Percentiles rank a stretch among this genome's conserved stretches.
Evolutionary conservation across 2,329 filamentous ascomycete genomes (phyloP).

Genomic region (Aureobasidium sp.): DNA sequence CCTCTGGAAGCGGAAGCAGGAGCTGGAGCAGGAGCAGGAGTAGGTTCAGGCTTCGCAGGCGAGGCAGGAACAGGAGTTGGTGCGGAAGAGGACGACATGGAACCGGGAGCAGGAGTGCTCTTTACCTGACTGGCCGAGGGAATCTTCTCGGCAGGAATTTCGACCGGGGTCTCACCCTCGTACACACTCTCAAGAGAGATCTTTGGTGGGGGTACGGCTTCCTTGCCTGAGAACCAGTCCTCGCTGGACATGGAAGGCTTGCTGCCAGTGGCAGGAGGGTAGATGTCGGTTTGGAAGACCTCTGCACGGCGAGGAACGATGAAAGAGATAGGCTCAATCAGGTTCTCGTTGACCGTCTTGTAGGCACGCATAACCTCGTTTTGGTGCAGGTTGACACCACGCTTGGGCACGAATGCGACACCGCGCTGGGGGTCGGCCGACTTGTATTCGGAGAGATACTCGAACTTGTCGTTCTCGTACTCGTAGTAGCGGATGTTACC

Average conservation of each 20-base stretch:
- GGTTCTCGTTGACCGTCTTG: slow-evolving; percentile 92
- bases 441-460: slow-evolving; percentile 94
- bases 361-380: slow-evolving; percentile 93
- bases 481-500: slow-evolving; percentile 99
- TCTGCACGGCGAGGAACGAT: slow-evolving; percentile 90
- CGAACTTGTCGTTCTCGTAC: slow-evolving; percentile 97
- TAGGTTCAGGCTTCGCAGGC: slow-evolving; percentile 31
- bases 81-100: slow-evolving; percentile 3
- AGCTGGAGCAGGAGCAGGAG: slow-evolving; percentile 21
- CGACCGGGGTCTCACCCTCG: slow-evolving; percentile 70
- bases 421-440: slow-evolving; percentile 92
- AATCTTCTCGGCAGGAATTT: slow-evolving; percentile 64
- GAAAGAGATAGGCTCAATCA: slow-evolving; percentile 96
- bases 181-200: slow-evolving; percentile 90
- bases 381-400: slow-evolving; percentile 90
- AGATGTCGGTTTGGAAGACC: slow-evolving; percentile 95
- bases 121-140: slow-evolving; percentile 28
- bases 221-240: slow-evolving; percentile 85
- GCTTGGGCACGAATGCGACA: slow-evolving; percentile 87
- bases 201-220: slow-evolving; percentile 68
- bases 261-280: slow-evolving; percentile 70
- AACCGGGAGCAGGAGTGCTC: slow-evolving; percentile 29
- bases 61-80: slow-evolving; percentile 28
- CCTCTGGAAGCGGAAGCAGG: slow-evolving; percentile 41
- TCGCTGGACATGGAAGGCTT: slow-evolving; percentile 71